Base-by-base conservation (phyloP, 345 rosid species). In the Aegle marmelos region DNA sequence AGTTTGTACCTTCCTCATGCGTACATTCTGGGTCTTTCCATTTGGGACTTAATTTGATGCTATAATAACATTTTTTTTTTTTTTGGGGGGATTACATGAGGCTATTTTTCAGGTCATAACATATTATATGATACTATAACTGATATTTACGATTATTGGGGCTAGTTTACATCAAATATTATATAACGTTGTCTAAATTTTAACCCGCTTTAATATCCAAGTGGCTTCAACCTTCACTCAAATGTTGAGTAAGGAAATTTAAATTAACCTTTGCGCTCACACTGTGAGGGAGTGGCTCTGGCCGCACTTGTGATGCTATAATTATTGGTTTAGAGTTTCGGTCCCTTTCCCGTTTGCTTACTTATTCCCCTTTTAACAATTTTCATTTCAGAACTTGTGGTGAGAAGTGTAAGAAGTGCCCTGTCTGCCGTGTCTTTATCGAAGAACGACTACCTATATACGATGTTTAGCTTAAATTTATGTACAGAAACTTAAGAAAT, bases 371-470 rank as follows among this genome's bases (percentile, higher is more conserved):
- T 17, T 28, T 24, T 45, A 16, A 34, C 11, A 61, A 63, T 76
- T 33, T 64, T 74, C 62, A 19, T 82, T 41, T 72, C 91, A 93
- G 97, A 39, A 90, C 92, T 1, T 95, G 98, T 87, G 83, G 93
- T n/a, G 93, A 95, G 79, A 95, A 91, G 86, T 92, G 98, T 78
- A 90, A 92, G 81, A 91, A 87, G 82, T 93, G 97, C 77, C 97
- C 96, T 62, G 87, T 95, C 62, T 92, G 97, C 87, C 95, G 95
- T 0, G 92, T 91, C 67, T 5, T 81, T 36, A 95, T 93, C 9
- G 95, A 93, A 83, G 95, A 86, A 61, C 86, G 93, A 57, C 75
- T 95, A 80, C 85, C 83, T 31, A 88, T 94, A 77, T 87, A 86
- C 73, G 94, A 90, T 83, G 92, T 90, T 62, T 93, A 95, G 85